Evolutionary conservation across 257 asterid genomes (phyloP), one percentile per base, ranked within the genome.

Genomic region (Paraleonurus japonicus): DNA sequence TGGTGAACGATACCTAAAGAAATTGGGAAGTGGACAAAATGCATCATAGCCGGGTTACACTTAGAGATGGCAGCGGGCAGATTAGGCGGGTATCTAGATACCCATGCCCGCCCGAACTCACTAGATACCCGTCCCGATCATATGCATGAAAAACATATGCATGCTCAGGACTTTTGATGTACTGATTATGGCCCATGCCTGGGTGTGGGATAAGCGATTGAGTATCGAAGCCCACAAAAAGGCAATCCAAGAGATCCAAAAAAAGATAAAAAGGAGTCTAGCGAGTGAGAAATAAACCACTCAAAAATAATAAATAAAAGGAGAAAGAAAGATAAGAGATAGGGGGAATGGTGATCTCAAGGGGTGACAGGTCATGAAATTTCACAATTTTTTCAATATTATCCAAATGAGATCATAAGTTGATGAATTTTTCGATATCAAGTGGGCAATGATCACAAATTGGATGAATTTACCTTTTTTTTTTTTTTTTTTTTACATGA

Each of bases 321-420:
- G 7, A 26, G 47, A 13, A n/a, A n/a, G n/a, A n/a, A 27, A 60
- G 81, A 65, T 73, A 73, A 73, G 65, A 33, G 73, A 63, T 45
- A 20, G 41, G 19, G 19, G 39, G 20, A 47, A 7, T 20, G 19
- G 30, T 11, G 58, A 70, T 39, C 17, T 23, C 9, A 11, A 47
- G 33, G 43, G 57, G 27, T 11, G 19, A 33, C 24, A n/a, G n/a
- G n/a, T n/a, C 63, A 62, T 33, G 47, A 54, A 39, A 63, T 39
- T 24, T 33, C 20, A 41, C 12, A 48, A n/a, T 5, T 48, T 37
- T 5, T n/a, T n/a, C 20, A 48, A 12, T 1, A n/a, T 16, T 48
- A 48, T 48, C 57, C 24, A 48, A 48, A 37, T 37, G 45, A 15
- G 45, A 37, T 37, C 45, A 37, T 10, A 13, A 43, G 5, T 13